Evolutionary conservation across 179 eudicot species (phyloP).

Genomic region (Heliamphora pulchella): DNA sequence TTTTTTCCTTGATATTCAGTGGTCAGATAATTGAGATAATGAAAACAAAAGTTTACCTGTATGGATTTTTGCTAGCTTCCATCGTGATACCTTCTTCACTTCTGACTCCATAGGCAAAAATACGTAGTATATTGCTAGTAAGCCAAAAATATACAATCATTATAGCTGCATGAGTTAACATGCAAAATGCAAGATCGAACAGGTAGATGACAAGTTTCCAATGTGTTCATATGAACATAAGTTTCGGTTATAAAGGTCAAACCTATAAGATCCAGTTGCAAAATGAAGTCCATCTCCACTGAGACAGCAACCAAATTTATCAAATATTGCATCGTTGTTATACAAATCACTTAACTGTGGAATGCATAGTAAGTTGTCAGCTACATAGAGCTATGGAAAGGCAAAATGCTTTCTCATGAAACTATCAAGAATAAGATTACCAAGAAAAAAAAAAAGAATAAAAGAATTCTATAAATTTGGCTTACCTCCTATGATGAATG

Average conservation of each 20-base stretch:
- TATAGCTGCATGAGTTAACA: constrained; percentile 15
- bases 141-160: constrained; percentile 3
- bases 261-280: constrained; percentile 53
- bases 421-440: neutral
- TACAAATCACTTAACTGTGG: constrained; percentile 38
- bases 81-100: constrained; percentile 30
- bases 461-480: no score
- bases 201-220: neutral
- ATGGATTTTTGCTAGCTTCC: constrained; percentile 32
- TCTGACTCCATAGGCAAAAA: constrained; percentile 32
- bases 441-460: neutral
- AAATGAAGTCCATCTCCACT: constrained; percentile 40
- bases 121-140: constrained; percentile 29
- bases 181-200: constrained; percentile 6
- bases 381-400: neutral
- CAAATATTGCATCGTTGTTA: constrained; percentile 40
- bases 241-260: constrained; percentile 14
- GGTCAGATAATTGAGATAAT: neutral
- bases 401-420: neutral
- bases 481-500: no score
- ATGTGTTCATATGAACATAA: constrained; percentile 11
- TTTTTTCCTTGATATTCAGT: neutral
- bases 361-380: constrained; percentile 11
- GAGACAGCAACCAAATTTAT: constrained; percentile 43
- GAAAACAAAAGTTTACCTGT: constrained; percentile 28